These are phyloP conservation scores for Onygenales sp. DNA, from an alignment of 2,329 filamentous ascomycete genomes.

Conservation along the genomic window DNA sequence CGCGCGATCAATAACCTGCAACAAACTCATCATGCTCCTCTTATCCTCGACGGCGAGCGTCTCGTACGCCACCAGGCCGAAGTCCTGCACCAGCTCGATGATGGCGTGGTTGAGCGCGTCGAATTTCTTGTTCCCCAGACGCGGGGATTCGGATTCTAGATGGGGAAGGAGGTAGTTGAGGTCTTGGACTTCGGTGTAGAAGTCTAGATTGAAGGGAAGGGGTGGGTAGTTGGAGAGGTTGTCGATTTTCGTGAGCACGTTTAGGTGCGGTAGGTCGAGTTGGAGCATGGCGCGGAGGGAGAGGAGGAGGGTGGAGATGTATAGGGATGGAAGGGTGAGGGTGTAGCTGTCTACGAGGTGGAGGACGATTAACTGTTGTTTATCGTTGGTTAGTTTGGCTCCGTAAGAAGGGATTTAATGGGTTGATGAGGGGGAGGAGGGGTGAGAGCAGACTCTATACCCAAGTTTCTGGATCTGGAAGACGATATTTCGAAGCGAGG, in stretches of 20 bases:
- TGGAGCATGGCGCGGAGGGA: slow-evolving; percentile 95
- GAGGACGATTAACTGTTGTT: slow-evolving; percentile 72
- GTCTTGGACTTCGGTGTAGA: slow-evolving; percentile 95
- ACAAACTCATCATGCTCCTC: slow-evolving; percentile 86
- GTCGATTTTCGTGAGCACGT: slow-evolving; percentile 96
- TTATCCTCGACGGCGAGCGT: slow-evolving; percentile 95
- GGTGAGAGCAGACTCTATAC: slow-evolving; percentile 62
- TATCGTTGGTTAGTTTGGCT: slow-evolving; percentile 6
- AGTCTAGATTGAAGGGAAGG: slow-evolving; percentile 90
- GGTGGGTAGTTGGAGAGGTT: slow-evolving; percentile 77
- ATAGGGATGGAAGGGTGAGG: slow-evolving; percentile 84
- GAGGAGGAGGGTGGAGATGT: slow-evolving; percentile 87
- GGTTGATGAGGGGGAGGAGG: neutral
- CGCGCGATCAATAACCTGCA: slow-evolving; percentile 83
- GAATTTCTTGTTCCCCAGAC: slow-evolving; percentile 64
- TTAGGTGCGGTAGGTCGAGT: slow-evolving; percentile 92
- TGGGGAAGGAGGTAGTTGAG: slow-evolving; percentile 72
- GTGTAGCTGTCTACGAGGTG: slow-evolving; percentile 93
- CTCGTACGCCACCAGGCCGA: slow-evolving; percentile 83
- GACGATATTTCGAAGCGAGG: slow-evolving; percentile 84
- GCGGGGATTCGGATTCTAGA: slow-evolving; percentile 68
- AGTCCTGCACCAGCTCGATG: slow-evolving; percentile 76
- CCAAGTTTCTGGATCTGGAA: slow-evolving; percentile 81
- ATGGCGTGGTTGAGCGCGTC: slow-evolving; percentile 77
- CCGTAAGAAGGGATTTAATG: neutral